Percentiles rank a stretch among this genome's conserved stretches.
Conservation (phyloP, 768 basidiomycete genomes). For the Boletus speciosus region DNA sequence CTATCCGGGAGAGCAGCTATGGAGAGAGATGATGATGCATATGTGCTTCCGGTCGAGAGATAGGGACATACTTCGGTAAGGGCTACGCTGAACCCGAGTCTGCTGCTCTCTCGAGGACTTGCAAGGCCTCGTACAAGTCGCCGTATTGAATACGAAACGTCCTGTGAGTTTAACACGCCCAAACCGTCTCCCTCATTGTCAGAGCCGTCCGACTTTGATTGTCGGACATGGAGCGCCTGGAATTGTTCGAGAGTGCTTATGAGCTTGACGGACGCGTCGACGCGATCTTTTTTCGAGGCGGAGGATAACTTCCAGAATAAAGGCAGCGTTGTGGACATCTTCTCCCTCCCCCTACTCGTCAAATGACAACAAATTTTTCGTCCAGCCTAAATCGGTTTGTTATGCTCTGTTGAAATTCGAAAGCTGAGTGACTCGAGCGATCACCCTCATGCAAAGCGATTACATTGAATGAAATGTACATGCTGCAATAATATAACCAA, state of each 20-base stretch:
- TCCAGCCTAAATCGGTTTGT: conserved; percentile 17
- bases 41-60: neutral
- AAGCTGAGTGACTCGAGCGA: too few relatives aligned
- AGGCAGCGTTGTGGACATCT: conserved; percentile 83
- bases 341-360: neutral
- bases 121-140: conserved; percentile 84
- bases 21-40: conserved; percentile 1
- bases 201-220: conserved; percentile 36
- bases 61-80: conserved; percentile 74
- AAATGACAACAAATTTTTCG: conserved; percentile 5
- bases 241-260: conserved; percentile 80
- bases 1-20: conserved; percentile 75
- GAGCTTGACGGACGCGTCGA: conserved; percentile 85
- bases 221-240: conserved; percentile 61
- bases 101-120: conserved; percentile 88
- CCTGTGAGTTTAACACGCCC: conserved; percentile 75
- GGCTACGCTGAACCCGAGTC: conserved; percentile 94
- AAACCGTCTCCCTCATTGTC: conserved; percentile 51
- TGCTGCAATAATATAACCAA: neutral
- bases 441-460: neutral
- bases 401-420: conserved; percentile 22
- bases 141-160: conserved; percentile 90
- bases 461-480: neutral
- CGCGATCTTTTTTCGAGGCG: conserved; percentile 68
- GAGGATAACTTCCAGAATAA: conserved; percentile 95